These are phyloP conservation scores for Danielozyma ontarioensis DNA, from an alignment of 805 yeast species.

Conservation along the genomic window DNA sequence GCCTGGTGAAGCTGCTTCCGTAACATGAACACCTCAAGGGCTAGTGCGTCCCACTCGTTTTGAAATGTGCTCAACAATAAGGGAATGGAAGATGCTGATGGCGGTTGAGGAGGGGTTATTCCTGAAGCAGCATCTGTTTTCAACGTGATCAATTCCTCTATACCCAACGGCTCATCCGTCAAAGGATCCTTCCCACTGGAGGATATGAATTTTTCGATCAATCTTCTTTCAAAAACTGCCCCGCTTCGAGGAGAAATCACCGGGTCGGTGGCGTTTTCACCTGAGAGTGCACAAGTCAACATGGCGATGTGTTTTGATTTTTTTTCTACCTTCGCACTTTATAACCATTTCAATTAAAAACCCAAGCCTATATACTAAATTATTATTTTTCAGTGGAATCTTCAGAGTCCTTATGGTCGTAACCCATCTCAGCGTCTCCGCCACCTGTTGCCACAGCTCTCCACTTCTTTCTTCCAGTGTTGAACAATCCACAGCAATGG, in stretches of 20 bases:
- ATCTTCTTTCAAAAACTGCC: constrained; percentile 58
- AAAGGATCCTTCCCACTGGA: constrained; percentile 75
- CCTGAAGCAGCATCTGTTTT: constrained; percentile 10
- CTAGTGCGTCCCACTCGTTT: constrained; percentile 85
- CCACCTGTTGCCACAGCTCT: constrained; percentile 11
- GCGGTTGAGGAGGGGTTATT: constrained; percentile 35
- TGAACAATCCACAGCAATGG: constrained; percentile 37
- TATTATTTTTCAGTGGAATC: background rate
- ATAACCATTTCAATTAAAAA: background rate
- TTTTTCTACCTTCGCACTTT: no score
- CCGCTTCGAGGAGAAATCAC: constrained; percentile 74
- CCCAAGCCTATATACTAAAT: no score
- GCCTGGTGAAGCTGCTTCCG: constrained; percentile 65
- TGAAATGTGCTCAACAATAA: constrained; percentile 70
- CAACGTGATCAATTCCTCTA: constrained; percentile 52
- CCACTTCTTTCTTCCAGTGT: constrained; percentile 24
- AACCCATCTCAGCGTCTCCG: constrained; percentile 14
- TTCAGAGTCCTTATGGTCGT: constrained; percentile 11
- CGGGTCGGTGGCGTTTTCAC: constrained; percentile 63
- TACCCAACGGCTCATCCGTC: constrained; percentile 52
- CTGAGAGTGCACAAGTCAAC: constrained; percentile 48
- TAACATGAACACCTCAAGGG: constrained; percentile 72
- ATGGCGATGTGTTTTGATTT: no score
- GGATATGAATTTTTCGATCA: constrained; percentile 57
- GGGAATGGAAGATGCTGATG: constrained; percentile 68